phyloP scores from a whole-genome alignment of 83 land plant genomes.

The Picea engelmannii region DNA sequence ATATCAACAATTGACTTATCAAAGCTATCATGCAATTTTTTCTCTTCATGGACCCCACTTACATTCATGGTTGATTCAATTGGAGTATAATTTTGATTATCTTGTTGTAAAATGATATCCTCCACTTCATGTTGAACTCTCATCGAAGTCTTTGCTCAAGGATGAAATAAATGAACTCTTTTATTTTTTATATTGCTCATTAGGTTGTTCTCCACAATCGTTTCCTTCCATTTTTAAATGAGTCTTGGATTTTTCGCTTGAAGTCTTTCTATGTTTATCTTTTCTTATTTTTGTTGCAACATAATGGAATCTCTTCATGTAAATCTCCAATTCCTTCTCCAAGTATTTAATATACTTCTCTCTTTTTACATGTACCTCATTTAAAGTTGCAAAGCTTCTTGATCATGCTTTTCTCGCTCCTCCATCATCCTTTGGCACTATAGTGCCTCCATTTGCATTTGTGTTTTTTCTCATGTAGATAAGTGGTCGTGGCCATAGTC shows the following conservation, averaged over 20 bases:
- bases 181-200: background rate
- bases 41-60: background rate
- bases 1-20: slow-evolving; percentile 8
- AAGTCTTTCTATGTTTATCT: background rate
- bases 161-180: background rate
- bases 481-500: slow-evolving; percentile 76
- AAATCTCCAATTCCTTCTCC: slow-evolving; percentile 44
- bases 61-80: background rate
- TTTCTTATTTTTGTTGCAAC: background rate
- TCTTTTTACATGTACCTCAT: slow-evolving; percentile 32
- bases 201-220: background rate
- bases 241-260: background rate
- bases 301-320: slow-evolving; percentile 15
- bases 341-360: slow-evolving; percentile 42
- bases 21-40: background rate
- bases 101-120: too few relatives aligned
- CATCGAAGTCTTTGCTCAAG: too few relatives aligned
- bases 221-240: background rate
- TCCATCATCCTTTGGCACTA: slow-evolving; percentile 73
- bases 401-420: slow-evolving; percentile 60
- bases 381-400: slow-evolving; percentile 48
- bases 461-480: slow-evolving; percentile 63
- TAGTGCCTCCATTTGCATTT: slow-evolving; percentile 66
- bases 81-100: too few relatives aligned
- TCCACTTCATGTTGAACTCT: background rate